A percentile compares a stretch with the other conserved stretches of the same genome.
Evolutionary conservation across 2,329 filamentous ascomycete species (phyloP).

Genomic region (Pseudopithomyces chartarum): DNA sequence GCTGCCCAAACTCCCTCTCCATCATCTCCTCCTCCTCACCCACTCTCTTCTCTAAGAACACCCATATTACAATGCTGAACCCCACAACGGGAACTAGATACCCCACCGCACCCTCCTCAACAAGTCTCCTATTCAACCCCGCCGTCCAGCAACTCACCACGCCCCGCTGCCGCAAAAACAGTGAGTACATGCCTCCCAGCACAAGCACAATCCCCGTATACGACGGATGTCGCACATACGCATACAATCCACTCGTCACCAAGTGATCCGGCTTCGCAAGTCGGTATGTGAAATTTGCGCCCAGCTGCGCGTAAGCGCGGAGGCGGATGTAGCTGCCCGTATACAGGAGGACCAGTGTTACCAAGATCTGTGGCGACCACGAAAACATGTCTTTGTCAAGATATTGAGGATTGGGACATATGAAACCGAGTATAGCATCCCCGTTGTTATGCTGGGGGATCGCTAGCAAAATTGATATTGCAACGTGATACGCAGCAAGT

Average conservation of each 20-base stretch:
- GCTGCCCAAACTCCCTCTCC: constrained; percentile 50
- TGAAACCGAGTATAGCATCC: neutral
- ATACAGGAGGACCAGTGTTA: constrained; percentile 6
- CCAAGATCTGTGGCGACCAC: constrained; percentile 2
- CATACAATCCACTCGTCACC: constrained; percentile 55
- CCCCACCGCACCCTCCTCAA: constrained; percentile 48
- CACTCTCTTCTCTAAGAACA: constrained; percentile 17
- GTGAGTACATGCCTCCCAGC: constrained; percentile 19
- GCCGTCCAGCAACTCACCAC: constrained; percentile 30
- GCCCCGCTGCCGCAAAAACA: constrained; percentile 13
- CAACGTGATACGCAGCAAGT: constrained; percentile 5
- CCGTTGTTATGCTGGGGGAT: neutral
- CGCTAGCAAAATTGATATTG: constrained; percentile 6
- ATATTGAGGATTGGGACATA: constrained; percentile 11
- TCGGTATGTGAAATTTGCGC: constrained; percentile 60
- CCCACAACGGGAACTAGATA: constrained; percentile 7
- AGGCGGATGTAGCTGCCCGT: constrained; percentile 33
- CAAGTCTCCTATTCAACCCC: constrained; percentile 35
- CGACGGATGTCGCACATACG: constrained; percentile 58
- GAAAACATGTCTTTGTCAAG: constrained; percentile 12
- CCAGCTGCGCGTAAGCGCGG: constrained; percentile 52
- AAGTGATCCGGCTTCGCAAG: constrained; percentile 54
- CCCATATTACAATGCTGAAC: constrained; percentile 1
- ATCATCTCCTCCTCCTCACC: constrained; percentile 54
- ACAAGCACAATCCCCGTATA: constrained; percentile 54